Evolutionary conservation across 2,329 filamentous ascomycete genomes (phyloP), one percentile per base, ranked within the genome.

Genomic region (Conoideocrella luteorostrata): DNA sequence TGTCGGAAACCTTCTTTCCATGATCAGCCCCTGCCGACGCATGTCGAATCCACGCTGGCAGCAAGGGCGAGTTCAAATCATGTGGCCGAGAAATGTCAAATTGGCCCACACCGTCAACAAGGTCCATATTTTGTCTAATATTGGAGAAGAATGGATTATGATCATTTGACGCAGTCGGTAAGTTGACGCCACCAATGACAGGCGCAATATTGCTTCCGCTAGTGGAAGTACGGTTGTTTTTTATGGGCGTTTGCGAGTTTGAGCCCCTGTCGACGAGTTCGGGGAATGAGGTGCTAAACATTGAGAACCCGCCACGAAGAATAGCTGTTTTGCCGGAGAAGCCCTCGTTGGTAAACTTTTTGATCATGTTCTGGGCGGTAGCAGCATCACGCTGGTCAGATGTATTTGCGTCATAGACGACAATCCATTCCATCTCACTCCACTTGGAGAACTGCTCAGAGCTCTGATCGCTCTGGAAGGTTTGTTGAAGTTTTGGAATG

Each of bases 91-190:
- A 55, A 5, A 80, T 59, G n/a, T 80, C 75, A 55, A 82, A 80
- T 55, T 95, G 90, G 0, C 93, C 93, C 10, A 97, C 91, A 17
- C 93, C 93, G 52, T 88, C 89, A 24, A 94, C 84, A 15, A 98
- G 72, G 58, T 97, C 93, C 79, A 94, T 91, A 51, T 97, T 95
- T 62, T 97, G 93, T 34, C 93, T 82, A 54, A 98, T 97, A 51
- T 96, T 97, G 48, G 82, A 82, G 62, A 97, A 97, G 68, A 98
- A 97, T 0, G 91, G 90, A 55, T 94, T 95, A 0, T 81, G 75
- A 1, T 80, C 78, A 47, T 80, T 81, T 51, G 80, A 75, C 1
- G 78, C 74, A 30, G 70, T 69, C 1, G 93, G 93, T 61, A 97
- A 80, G 47, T 80, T 78, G 50, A 95, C 95, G 6, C 91, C 91